Conservation (phyloP, 148 eudicot genomes). For the Heliamphora exappendiculata region DNA sequence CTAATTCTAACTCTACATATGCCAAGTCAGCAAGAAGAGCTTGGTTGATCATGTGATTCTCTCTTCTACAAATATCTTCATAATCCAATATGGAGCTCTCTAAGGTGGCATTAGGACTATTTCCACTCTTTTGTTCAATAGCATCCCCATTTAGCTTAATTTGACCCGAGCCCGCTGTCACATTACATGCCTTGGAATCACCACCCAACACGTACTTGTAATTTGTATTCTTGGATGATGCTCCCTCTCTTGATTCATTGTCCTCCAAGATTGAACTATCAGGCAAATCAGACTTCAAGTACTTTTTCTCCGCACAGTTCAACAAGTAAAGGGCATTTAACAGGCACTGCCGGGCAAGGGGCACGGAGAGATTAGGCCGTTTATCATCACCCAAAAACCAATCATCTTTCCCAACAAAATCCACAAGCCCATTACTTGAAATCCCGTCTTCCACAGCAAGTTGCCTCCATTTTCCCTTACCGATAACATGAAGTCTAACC, state of each 20-base stretch:
- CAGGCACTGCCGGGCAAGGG: slow-evolving; percentile 62
- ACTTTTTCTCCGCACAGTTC: slow-evolving; percentile 28
- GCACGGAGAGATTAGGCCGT: slow-evolving; percentile 47
- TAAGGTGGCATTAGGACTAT: slow-evolving; percentile 24
- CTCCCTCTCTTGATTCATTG: slow-evolving; percentile 32
- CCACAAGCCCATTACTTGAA: slow-evolving; percentile 20
- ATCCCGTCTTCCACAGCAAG: slow-evolving; percentile 43
- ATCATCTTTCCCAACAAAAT: slow-evolving; percentile 26
- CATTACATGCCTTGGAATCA: slow-evolving; percentile 43
- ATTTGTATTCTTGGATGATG: slow-evolving; percentile 21
- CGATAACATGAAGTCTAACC: slow-evolving; percentile 52
- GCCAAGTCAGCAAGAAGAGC: slow-evolving; percentile 71
- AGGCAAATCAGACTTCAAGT: slow-evolving; percentile 23
- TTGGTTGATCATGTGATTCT: slow-evolving; percentile 63
- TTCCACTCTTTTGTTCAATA: slow-evolving; percentile 51
- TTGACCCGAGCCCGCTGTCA: slow-evolving; percentile 34
- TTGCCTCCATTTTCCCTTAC: slow-evolving; percentile 83
- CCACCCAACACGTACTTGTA: slow-evolving; percentile 23
- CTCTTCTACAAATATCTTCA: slow-evolving; percentile 48
- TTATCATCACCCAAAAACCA: slow-evolving; percentile 24
- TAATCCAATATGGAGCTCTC: slow-evolving; percentile 42
- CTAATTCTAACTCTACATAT: slow-evolving; percentile 65
- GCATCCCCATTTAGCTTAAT: slow-evolving; percentile 58
- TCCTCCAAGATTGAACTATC: slow-evolving; percentile 27
- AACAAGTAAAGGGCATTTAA: slow-evolving; percentile 61